Base-by-base conservation (phyloP, 2,329 filamentous ascomycete species). In the Xylaria sp. region DNA sequence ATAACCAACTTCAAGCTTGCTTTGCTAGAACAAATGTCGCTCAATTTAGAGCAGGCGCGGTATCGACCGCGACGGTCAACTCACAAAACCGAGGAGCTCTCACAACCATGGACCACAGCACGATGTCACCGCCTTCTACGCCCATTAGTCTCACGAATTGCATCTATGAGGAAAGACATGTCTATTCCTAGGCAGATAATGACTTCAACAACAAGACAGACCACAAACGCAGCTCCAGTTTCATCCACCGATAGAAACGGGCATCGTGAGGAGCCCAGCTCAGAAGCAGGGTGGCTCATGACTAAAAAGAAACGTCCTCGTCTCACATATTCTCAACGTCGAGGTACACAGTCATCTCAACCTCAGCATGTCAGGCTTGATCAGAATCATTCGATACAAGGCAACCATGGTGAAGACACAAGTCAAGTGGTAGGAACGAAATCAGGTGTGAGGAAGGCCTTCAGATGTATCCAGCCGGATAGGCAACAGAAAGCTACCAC, bases 101-200 rank as follows among this genome's bases (percentile, higher is more conserved):
- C 71, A 54, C 71, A 75, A 18, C 71, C 75, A n/a, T 81, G 82
- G 82, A 84, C 82, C 12, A 75, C 82, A 25, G 78, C 81, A 40
- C 79, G 82, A 66, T 84, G 82, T 62, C 78, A 83, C 62, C 80
- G 82, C 25, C 72, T 84, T 50, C 77, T 84, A 40, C 81, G 82
- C 37, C 80, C 82, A 8, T 72, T 84, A 63, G 77, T 81, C 32
- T 84, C 82, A 13, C 78, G 82, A 53, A 79, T 84, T 42, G 76
- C 79, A 69, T 79, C 81, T 42, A 72, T 84, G 2, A 78, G 78
- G 27, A 82, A 79, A 65, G 78, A 80, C 5, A 69, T 72, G 62
- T 35, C 40, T 44, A 63, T 25, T 18, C 18, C 37, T 37, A 35
- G 61, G n/a, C 59, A 65, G 59, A 10, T 29, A 47, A 63, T 51